Base-by-base conservation (phyloP, 2,329 filamentous ascomycete genomes). In the Chaetomium olivaceum region DNA sequence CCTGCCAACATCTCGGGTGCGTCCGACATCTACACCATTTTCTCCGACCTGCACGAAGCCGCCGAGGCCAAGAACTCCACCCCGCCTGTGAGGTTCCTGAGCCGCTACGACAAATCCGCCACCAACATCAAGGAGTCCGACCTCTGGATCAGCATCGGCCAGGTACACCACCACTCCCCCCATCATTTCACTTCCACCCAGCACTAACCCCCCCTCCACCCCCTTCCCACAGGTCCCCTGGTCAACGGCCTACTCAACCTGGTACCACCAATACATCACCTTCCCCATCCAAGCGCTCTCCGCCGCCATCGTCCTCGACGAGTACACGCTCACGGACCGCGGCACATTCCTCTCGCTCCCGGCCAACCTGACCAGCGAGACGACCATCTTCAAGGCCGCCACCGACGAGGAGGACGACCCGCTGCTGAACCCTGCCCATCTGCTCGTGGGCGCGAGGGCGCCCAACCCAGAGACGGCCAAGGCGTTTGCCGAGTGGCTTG, bases 81-180 rank as follows among this genome's bases (percentile, higher is more conserved):
- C 2, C 60, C 60, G 12, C 36, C 51, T 1, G 60, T 62, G 4
- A 6, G 60, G 27, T 62, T 62, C 51, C 27, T 62, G 9, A 62
- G 60, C 52, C 60, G 51, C n/a, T 62, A 62, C 52, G 60, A 62
- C 43, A 62, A 62, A 12, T 56, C 60, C 1, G 60, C 60, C 19
- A 62, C 60, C 23, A 56, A 62, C 52, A 62, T 62, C 39, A 62
- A 56, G n/a, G 51, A 62, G 27, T 62, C 60, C 19, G 36, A 48
- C n/a, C 27, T 62, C 21, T 62, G 60, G 60, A 56, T 56, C 52
- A 56, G 52, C 51, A 57, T 62, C 6, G 60, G 60, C n/a, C 60
- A 62, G 60, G 60, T 62, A 1, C 4, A 2, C 6, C n/a, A 2
- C 1, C 11, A n/a, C 7, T 25, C 4, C 21, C 8, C 12, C 1